Evolutionary conservation across 2,329 filamentous ascomycete genomes (phyloP), one percentile per base, ranked within the genome.

Genomic region (Ophiocordyceps australis): DNA sequence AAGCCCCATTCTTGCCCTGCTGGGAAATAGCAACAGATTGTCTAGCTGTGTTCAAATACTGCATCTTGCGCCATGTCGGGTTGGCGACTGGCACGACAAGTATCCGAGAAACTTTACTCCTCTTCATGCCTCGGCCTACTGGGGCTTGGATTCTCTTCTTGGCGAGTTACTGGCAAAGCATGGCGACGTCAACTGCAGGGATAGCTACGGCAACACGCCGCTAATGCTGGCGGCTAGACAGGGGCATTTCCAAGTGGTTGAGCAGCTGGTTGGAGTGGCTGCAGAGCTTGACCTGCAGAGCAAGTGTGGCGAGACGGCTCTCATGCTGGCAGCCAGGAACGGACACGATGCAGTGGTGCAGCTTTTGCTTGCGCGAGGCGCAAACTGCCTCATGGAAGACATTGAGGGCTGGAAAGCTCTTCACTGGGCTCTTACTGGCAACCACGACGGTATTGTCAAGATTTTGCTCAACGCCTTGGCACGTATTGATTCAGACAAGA

Each of bases 361-460:
- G 12, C 26, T 28, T 14, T 5, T 11, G 23, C 23, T 24, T 9
- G 23, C 17, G 18, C 5, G 14, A 18, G 23, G 23, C 11, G 27
- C 29, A 13, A 24, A 30, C 20, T 16, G 10, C 9, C 4, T 30
- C 23, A 18, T 24, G n/a, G 22, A 31, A 27, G 32, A 33, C 18
- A 12, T 28, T 24, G 32, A 33, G 16, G 32, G 32, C 14, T 33
- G 32, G 32, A 31, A 16, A 22, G 19, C 32, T 4, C 29, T 33
- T 22, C 29, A 33, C 20, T 33, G 32, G 32, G 32, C 29, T n/a
- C 26, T 31, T 26, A 33, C 31, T 6, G 22, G 29, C n/a, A n/a
- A 27, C 14, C 27, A 31, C 16, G 23, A 18, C 23, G 18, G 18
- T 11, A 18, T 24, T 16, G 11, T 12, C 23, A 24, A 24, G 19